These are phyloP conservation scores for Willaertia magna DNA, from an alignment of 208 protist species.

Conservation along the genomic window DNA sequence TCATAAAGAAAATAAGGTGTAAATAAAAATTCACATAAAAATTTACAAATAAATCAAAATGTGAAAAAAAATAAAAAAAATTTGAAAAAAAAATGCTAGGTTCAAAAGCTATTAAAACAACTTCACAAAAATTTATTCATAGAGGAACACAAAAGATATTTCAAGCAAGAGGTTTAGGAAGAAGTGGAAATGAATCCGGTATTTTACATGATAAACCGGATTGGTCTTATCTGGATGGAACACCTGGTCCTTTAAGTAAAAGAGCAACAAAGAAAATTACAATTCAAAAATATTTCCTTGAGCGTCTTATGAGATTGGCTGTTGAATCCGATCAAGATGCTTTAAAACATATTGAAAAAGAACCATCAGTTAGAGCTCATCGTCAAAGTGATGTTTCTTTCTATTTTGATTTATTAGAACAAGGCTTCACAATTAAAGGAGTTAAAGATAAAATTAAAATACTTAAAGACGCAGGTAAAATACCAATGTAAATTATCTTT, in stretches of 20 bases:
- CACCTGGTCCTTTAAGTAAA: background rate
- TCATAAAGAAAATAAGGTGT: no score
- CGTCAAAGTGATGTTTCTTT: background rate
- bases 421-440: background rate
- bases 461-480: background rate
- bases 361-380: background rate
- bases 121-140: background rate
- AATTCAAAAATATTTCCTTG: background rate
- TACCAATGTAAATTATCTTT: background rate
- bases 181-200: background rate
- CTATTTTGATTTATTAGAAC: constrained; percentile 2
- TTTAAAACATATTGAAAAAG: background rate
- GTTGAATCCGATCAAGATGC: background rate
- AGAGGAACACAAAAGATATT: background rate
- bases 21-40: no score
- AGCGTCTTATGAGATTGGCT: background rate
- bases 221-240: background rate
- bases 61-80: no score
- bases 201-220: background rate
- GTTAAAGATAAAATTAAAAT: background rate
- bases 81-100: background rate
- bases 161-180: background rate
- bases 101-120: background rate
- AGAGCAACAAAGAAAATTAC: background rate
- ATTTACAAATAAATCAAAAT: no score